Base-by-base conservation (phyloP, 1,139 yeast genomes). In the Saccharomyces hybrid region DNA sequence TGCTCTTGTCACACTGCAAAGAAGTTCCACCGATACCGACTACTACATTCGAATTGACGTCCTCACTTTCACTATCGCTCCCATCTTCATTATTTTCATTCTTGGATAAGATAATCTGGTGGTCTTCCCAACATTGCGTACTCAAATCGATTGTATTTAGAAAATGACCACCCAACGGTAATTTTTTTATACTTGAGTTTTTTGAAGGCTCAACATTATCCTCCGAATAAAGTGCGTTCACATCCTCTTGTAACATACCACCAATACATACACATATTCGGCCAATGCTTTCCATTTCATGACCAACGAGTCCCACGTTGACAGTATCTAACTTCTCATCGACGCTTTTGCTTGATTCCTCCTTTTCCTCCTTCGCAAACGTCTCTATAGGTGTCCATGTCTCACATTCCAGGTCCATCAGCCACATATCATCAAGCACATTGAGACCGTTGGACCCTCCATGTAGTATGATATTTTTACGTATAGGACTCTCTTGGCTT, bases 361-460 rank as follows among this genome's bases (percentile, higher is more conserved):
- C 19, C 19, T 19, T 19, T 19, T 19, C 19, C 19, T 19, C 19
- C 19, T 19, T 61, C n/a, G 59, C 63, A 52, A 54, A 65, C 0
- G 70, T 62, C 1, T 63, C 58, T 1, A 68, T 52, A 25, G 60
- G 56, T 6, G 58, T 55, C 82, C 82, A 79, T 4, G 61, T 59
- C 54, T 73, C 78, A 1, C 67, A 61, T 27, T 70, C 69, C 31
- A 78, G 59, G 58, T 75, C 75, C 58, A 76, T 78, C 66, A 72
- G 69, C 82, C 82, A 79, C 57, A 73, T 59, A 61, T 78, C 82
- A 25, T 78, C 78, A 38, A 69, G 63, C 2, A 77, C 70, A 25
- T 69, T 63, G n/a, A 54, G 55, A 14, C 69, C 69, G 54, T 70
- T 66, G 1, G 80, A 76, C 2, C 82, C 82, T 3, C 81, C 83